Conservation (phyloP, 2,329 filamentous ascomycete species). For the Arthrobotrys sphaeroides region DNA sequence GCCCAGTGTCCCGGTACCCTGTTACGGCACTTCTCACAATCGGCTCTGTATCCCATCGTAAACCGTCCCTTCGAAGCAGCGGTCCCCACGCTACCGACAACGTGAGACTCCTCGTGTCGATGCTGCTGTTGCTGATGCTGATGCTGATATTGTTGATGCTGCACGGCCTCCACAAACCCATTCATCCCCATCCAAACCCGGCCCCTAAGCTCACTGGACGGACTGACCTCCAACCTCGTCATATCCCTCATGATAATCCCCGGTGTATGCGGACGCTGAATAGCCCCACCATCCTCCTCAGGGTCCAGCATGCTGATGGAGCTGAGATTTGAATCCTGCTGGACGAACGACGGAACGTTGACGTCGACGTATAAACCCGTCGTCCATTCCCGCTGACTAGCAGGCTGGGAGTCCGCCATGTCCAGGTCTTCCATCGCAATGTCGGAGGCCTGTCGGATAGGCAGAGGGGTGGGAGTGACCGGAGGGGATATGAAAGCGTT, state of each 20-base stretch:
- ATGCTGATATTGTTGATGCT: background rate
- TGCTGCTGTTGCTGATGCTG: background rate
- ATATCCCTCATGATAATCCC: constrained; percentile 52
- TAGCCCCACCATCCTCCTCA: constrained; percentile 9
- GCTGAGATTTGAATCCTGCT: constrained; percentile 40
- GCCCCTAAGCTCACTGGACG: constrained; percentile 29
- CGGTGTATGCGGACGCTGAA: constrained; percentile 33
- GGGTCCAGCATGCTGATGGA: constrained; percentile 24
- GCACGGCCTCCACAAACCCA: background rate
- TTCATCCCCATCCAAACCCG: constrained; percentile 29
- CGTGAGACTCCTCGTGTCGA: background rate
- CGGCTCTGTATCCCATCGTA: constrained; percentile 55
- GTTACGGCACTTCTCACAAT: constrained; percentile 56
- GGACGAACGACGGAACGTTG: constrained; percentile 27
- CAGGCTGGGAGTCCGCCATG: constrained; percentile 42
- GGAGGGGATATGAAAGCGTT: constrained; percentile 53
- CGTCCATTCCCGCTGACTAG: constrained; percentile 28
- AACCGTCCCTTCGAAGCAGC: constrained; percentile 38
- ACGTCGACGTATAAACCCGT: background rate
- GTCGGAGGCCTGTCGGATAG: constrained; percentile 29
- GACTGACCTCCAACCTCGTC: constrained; percentile 45
- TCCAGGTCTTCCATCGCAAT: constrained; percentile 45
- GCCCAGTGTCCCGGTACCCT: constrained; percentile 56
- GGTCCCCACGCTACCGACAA: background rate
- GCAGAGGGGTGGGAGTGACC: constrained; percentile 30